phyloP scores from a whole-genome alignment of 768 basidiomycete species.

The Pleurotus eryngii region DNA sequence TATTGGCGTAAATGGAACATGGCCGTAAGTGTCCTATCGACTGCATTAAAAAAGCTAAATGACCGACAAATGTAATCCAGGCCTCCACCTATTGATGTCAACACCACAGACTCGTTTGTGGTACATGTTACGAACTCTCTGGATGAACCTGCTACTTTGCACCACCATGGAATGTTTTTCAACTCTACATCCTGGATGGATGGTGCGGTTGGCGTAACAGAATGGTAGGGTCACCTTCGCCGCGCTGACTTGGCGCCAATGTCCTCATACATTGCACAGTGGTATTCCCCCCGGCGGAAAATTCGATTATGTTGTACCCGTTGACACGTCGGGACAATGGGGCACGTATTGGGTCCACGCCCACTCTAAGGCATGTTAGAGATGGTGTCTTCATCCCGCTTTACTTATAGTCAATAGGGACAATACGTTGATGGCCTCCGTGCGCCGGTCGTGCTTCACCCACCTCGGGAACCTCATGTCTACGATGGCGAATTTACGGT shows the following conservation, averaged over 20 bases:
- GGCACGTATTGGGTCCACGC: conserved; percentile 84
- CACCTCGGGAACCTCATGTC: conserved; percentile 54
- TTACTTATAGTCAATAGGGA: conserved; percentile 39
- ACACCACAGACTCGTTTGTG: conserved; percentile 65
- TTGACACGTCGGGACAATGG: conserved; percentile 64
- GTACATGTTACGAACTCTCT: conserved; percentile 78
- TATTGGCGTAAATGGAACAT: conserved; percentile 87
- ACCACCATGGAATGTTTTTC: conserved; percentile 97
- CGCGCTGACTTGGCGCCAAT: background rate
- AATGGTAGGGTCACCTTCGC: conserved; percentile 56
- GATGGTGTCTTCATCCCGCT: background rate
- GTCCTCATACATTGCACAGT: conserved; percentile 31
- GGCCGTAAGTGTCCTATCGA: conserved; percentile 67
- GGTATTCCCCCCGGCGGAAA: conserved; percentile 74
- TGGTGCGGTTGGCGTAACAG: conserved; percentile 76
- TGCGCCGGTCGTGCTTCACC: conserved; percentile 79
- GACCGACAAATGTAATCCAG: conserved; percentile 31
- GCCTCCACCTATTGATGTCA: conserved; percentile 78
- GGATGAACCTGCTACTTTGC: conserved; percentile 65
- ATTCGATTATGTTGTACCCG: conserved; percentile 73
- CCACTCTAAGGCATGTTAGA: conserved; percentile 46
- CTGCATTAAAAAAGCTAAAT: background rate
- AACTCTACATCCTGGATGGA: conserved; percentile 87
- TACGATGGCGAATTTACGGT: conserved; percentile 94
- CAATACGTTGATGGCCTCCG: conserved; percentile 94